These are phyloP conservation scores for Centella asiatica DNA, from an alignment of 129 eudicot genomes.

Conservation along the genomic window DNA sequence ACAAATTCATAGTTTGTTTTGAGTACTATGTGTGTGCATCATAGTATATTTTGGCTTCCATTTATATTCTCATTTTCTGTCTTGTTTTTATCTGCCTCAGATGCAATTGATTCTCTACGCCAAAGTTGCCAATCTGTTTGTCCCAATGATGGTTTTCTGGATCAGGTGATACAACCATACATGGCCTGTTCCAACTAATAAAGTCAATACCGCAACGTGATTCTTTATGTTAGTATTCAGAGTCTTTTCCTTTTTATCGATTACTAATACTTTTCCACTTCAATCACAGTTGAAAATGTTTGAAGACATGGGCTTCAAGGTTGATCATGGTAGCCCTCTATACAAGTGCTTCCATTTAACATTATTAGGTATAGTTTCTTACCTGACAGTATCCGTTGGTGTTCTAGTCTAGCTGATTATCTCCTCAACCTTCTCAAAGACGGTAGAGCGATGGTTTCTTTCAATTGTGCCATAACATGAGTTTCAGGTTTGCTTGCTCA, in stretches of 20 bases:
- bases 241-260: neutral
- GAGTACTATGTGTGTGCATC: conserved; percentile 2
- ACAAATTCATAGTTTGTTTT: conserved; percentile 12
- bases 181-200: neutral
- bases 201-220: neutral
- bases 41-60: neutral
- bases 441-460: neutral
- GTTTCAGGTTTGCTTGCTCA: neutral
- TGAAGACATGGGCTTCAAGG: conserved; percentile 95
- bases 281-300: conserved; percentile 81
- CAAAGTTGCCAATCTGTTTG: conserved; percentile 70
- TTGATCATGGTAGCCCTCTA: conserved; percentile 64
- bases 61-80: conserved; percentile 13
- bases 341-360: conserved; percentile 84
- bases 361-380: conserved; percentile 49
- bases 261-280: neutral
- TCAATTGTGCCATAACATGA: neutral
- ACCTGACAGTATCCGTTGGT: neutral
- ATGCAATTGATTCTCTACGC: conserved; percentile 76
- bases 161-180: conserved; percentile 50
- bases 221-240: conserved; percentile 2
- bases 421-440: neutral
- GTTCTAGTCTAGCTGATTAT: no score
- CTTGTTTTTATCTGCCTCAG: conserved; percentile 25
- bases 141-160: conserved; percentile 95